Percentiles rank a stretch among this genome's conserved stretches.
phyloP scores from a whole-genome alignment of 2,329 filamentous ascomycete genomes.

The Cladosporium sp. region DNA sequence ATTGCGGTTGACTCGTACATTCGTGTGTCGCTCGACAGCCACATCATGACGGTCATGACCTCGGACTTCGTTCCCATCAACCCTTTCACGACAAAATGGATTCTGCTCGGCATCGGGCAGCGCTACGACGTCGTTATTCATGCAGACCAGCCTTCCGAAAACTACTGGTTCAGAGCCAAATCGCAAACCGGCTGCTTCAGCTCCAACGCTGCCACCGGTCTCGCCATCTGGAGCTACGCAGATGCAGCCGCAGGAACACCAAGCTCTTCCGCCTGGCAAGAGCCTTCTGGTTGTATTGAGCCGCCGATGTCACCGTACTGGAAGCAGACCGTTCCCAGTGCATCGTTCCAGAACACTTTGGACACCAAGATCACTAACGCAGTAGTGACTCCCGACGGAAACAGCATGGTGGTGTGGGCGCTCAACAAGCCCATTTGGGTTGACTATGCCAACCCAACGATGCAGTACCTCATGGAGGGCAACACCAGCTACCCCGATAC shows the following conservation, averaged over 20 bases:
- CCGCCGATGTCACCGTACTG: slow-evolving; percentile 35
- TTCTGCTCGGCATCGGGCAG: slow-evolving; percentile 46
- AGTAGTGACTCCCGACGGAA: slow-evolving; percentile 38
- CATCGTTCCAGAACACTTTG: slow-evolving; percentile 35
- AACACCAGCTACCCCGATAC: slow-evolving; percentile 41
- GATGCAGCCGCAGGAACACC: slow-evolving; percentile 26
- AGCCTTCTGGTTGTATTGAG: slow-evolving; percentile 35
- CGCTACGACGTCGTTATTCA: slow-evolving; percentile 50
- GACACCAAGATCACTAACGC: slow-evolving; percentile 35
- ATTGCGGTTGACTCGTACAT: slow-evolving; percentile 47
- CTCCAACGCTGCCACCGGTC: slow-evolving; percentile 37
- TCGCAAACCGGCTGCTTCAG: slow-evolving; percentile 39
- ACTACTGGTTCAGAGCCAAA: slow-evolving; percentile 49
- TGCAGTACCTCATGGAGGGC: slow-evolving; percentile 41
- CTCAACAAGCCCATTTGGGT: slow-evolving; percentile 37
- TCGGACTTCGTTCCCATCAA: slow-evolving; percentile 42
- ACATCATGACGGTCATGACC: slow-evolving; percentile 39
- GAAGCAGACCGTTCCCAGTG: slow-evolving; percentile 39
- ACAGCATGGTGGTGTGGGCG: slow-evolving; percentile 42
- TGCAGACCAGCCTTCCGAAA: slow-evolving; percentile 45
- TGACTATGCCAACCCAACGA: slow-evolving; percentile 41
- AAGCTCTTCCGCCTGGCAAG: slow-evolving; percentile 26
- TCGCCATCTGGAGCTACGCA: slow-evolving; percentile 40
- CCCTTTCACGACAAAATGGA: slow-evolving; percentile 32
- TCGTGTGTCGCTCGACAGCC: slow-evolving; percentile 39